A percentile compares a stretch with the other conserved stretches of the same genome.
These are phyloP conservation scores for Pyracantha coccinea DNA, from an alignment of 331 rosid species.

Conservation along the genomic window DNA sequence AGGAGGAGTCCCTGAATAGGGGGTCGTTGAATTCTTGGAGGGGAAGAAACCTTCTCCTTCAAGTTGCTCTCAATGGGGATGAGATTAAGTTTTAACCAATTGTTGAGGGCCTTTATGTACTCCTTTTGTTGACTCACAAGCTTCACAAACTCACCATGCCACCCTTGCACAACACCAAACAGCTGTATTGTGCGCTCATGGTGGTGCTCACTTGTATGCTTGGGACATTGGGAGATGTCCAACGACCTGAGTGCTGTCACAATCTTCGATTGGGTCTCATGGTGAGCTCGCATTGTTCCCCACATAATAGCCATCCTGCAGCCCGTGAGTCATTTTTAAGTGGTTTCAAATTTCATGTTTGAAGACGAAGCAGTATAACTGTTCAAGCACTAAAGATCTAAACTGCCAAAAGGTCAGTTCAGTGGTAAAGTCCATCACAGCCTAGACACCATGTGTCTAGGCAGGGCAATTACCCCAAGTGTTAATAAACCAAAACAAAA, in stretches of 20 bases:
- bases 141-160: slow-evolving; percentile 60
- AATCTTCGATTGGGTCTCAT: slow-evolving; percentile 29
- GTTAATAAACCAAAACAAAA: no score
- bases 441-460: background rate
- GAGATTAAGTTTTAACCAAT: slow-evolving; percentile 81
- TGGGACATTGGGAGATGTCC: slow-evolving; percentile 68
- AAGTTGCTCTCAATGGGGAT: slow-evolving; percentile 85
- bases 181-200: slow-evolving; percentile 72
- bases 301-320: slow-evolving; percentile 88
- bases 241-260: slow-evolving; percentile 30
- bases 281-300: slow-evolving; percentile 51
- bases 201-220: slow-evolving; percentile 81
- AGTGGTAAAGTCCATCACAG: background rate
- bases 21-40: slow-evolving; percentile 63
- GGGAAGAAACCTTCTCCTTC: slow-evolving; percentile 92
- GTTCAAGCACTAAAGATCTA: background rate
- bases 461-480: background rate
- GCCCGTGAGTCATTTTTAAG: slow-evolving; percentile 6
- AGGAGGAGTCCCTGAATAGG: slow-evolving; percentile 58
- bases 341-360: background rate
- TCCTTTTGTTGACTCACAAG: slow-evolving; percentile 61
- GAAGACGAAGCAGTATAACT: background rate
- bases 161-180: slow-evolving; percentile 53
- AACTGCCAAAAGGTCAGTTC: background rate
- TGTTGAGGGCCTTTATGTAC: slow-evolving; percentile 56